Evolutionary conservation across 2,329 filamentous ascomycete genomes (phyloP), one percentile per base, ranked within the genome.

Genomic region (Ramichloridium luteum): DNA sequence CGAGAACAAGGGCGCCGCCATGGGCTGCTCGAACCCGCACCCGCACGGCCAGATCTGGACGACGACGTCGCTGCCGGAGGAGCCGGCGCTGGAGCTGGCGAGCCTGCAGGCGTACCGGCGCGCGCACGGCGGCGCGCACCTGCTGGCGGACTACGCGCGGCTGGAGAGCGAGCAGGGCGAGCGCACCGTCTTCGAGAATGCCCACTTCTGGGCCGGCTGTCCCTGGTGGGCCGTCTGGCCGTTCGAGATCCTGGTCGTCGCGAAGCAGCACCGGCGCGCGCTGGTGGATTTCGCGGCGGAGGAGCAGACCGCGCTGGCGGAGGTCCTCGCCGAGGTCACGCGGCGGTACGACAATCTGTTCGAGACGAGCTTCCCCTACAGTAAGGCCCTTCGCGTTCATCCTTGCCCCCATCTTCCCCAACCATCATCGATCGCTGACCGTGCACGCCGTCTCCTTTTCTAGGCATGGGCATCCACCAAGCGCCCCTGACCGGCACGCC

Each of bases 211-310:
- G 25, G 78, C 86, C 0, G 72, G 96, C 11, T 93, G 86, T 50
- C 90, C 90, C 0, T 98, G 90, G 85, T 98, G 90, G 90, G 90
- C 84, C 1, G 70, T 84, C 12, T 98, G 90, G 90, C 90, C 90
- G 0, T 98, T 94, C 40, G 90, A 98, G 64, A 80, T 88, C 28
- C 80, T 98, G 65, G 71, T 98, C 37, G 67, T 94, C 16, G 74
- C 82, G 39, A 92, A 84, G 61, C 67, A 74, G 39, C 86, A 94
- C 55, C 79, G 86, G 44, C 75, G 85, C 25, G 80, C 80, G 1
- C 67, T 98, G 27, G 76, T 93, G 11, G 88, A 98, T 54, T 67
- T 98, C 22, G 72, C 70, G 30, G 67, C 70, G 6, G 59, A 68
- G 15, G 88, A 96, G 59, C 74, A 77, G 43, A 54, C 69, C 13